phyloP scores from a whole-genome alignment of 2,329 filamentous ascomycete species.

The Sporothrix humicola region DNA sequence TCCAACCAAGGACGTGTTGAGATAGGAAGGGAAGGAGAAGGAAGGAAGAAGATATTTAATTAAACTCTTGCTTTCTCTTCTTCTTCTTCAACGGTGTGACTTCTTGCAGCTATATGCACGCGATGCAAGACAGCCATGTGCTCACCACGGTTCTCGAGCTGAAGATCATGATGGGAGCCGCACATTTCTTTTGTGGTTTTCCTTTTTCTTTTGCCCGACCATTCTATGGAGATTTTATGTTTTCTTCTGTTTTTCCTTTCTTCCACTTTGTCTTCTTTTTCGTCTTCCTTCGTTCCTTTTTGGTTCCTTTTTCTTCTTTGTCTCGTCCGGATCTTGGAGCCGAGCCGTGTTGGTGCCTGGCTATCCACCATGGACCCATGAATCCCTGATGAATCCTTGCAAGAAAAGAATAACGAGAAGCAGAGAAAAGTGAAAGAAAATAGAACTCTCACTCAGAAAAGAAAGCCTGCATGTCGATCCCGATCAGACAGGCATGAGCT shows the following conservation, averaged over 20 bases:
- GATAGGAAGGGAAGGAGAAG: background rate
- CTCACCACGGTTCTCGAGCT: constrained; percentile 3
- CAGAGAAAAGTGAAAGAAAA: background rate
- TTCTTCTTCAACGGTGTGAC: no score
- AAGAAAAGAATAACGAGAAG: background rate
- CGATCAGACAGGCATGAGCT: constrained; percentile 15
- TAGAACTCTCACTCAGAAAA: background rate
- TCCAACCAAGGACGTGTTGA: background rate
- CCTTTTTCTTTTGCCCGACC: background rate
- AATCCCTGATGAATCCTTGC: background rate
- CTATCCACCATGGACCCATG: background rate
- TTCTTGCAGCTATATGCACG: background rate
- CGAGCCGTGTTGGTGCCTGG: constrained; percentile 9
- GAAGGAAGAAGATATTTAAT: background rate
- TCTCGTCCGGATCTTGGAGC: background rate
- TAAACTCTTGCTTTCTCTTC: background rate
- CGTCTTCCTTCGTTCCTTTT: background rate
- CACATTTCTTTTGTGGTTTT: constrained; percentile 8
- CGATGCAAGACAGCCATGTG: constrained; percentile 13
- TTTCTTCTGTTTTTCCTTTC: background rate
- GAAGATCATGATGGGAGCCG: background rate
- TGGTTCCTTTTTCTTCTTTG: background rate
- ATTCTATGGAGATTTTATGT: background rate
- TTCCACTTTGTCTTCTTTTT: background rate
- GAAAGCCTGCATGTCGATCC: constrained; percentile 13